Conservation (phyloP, 495 filamentous ascomycete species). For the Penicillium canariense region DNA sequence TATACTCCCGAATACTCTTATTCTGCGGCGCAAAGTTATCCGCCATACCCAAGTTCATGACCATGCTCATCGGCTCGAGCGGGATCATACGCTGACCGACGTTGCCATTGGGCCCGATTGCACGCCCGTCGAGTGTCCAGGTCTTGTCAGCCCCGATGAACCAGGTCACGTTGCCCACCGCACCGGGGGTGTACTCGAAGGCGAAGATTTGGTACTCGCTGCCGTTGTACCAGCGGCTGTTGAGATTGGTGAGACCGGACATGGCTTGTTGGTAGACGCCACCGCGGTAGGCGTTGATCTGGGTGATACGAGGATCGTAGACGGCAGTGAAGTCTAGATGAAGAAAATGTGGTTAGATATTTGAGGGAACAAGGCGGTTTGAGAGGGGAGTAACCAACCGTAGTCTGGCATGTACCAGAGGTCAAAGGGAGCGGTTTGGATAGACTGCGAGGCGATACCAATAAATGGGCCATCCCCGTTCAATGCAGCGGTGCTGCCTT, state of each 20-base stretch:
- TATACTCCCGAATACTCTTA: slow-evolving; percentile 47
- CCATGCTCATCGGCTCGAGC: slow-evolving; percentile 65
- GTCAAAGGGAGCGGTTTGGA: slow-evolving; percentile 74
- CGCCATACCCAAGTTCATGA: slow-evolving; percentile 75
- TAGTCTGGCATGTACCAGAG: slow-evolving; percentile 74
- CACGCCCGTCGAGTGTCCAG: slow-evolving; percentile 63
- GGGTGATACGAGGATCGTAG: slow-evolving; percentile 56
- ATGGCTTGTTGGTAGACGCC: slow-evolving; percentile 72
- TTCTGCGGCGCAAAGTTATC: slow-evolving; percentile 64
- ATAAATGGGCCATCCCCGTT: slow-evolving; percentile 46
- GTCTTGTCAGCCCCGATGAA: slow-evolving; percentile 63
- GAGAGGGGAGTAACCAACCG: slow-evolving; percentile 35
- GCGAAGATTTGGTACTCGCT: slow-evolving; percentile 68
- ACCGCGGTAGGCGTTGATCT: slow-evolving; percentile 65
- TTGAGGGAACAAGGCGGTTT: not conserved
- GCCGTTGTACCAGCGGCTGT: slow-evolving; percentile 76
- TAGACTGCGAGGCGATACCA: slow-evolving; percentile 68
- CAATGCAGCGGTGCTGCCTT: slow-evolving; percentile 61
- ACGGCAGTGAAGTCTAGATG: slow-evolving; percentile 57
- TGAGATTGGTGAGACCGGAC: slow-evolving; percentile 68
- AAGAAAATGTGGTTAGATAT: not conserved
- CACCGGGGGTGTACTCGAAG: slow-evolving; percentile 70
- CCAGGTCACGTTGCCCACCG: slow-evolving; percentile 61
- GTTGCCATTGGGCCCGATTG: slow-evolving; percentile 71
- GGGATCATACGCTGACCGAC: slow-evolving; percentile 68